A percentile compares a stretch with the other conserved stretches of the same genome.
These are phyloP conservation scores for Talaromyces nanjingensis DNA, from an alignment of 495 filamentous ascomycete species.

Conservation along the genomic window DNA sequence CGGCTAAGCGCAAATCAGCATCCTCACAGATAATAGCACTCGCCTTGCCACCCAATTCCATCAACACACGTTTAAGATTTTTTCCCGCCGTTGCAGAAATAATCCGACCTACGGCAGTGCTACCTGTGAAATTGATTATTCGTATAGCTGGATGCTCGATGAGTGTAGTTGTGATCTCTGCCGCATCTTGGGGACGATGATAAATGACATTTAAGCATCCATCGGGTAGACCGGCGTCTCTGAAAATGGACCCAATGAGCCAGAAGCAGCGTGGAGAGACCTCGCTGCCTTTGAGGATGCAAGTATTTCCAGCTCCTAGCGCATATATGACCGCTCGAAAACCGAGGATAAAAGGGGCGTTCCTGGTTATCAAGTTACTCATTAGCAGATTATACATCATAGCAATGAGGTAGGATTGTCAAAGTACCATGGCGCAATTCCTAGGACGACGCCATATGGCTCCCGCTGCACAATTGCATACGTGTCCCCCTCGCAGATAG, in stretches of 20 bases:
- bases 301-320: slow-evolving; percentile 76
- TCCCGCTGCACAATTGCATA: slow-evolving; percentile 68
- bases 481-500: slow-evolving; percentile 39
- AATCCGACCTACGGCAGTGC: slow-evolving; percentile 47
- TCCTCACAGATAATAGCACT: slow-evolving; percentile 52
- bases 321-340: slow-evolving; percentile 65
- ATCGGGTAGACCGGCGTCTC: slow-evolving; percentile 62
- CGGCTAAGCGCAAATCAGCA: slow-evolving; percentile 52
- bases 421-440: slow-evolving; percentile 68
- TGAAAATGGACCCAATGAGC: slow-evolving; percentile 61
- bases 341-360: slow-evolving; percentile 57
- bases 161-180: slow-evolving; percentile 46
- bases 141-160: slow-evolving; percentile 54
- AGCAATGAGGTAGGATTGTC: background rate
- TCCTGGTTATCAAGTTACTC: slow-evolving; percentile 16
- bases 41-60: slow-evolving; percentile 59
- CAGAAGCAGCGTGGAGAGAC: slow-evolving; percentile 69
- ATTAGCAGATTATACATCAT: background rate
- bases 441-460: slow-evolving; percentile 74
- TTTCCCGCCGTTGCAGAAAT: slow-evolving; percentile 48
- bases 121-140: slow-evolving; percentile 59
- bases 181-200: slow-evolving; percentile 45
- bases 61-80: slow-evolving; percentile 50
- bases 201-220: slow-evolving; percentile 52
- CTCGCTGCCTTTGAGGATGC: slow-evolving; percentile 72